A percentile compares a stretch with the other conserved stretches of the same genome.
Evolutionary conservation across 1,284 basidiomycete genomes (phyloP).

Genomic region (Gomphus bonarii): DNA sequence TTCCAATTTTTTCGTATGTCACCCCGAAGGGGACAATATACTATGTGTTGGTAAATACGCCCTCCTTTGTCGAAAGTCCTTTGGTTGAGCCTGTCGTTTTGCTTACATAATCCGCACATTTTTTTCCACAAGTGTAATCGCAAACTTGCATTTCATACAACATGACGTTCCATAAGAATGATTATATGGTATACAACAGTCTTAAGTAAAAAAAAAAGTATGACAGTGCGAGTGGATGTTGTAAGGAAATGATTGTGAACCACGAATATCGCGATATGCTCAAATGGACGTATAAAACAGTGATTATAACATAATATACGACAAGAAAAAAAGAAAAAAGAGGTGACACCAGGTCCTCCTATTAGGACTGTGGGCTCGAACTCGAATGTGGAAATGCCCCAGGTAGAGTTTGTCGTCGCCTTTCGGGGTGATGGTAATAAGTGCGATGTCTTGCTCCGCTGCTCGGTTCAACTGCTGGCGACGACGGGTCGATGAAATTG

Average conservation of each 20-base stretch:
- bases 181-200: not conserved
- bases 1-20: slow-evolving; percentile 6
- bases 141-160: no score
- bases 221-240: not conserved
- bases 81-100: not conserved
- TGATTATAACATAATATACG: not conserved
- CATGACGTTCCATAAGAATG: no score
- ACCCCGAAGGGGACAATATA: not conserved
- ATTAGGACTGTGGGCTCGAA: not conserved
- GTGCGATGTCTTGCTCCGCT: slow-evolving; percentile 41
- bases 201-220: not conserved
- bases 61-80: not conserved
- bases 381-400: slow-evolving; percentile 32
- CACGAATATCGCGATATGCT: not conserved
- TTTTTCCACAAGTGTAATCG: no score
- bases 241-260: not conserved
- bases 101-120: not conserved
- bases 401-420: slow-evolving; percentile 42
- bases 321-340: not conserved
- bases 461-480: not conserved
- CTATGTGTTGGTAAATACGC: not conserved
- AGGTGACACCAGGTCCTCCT: no score
- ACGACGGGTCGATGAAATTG: not conserved
- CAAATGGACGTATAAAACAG: not conserved
- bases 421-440: slow-evolving; percentile 68